Evolutionary conservation across 345 rosid species (phyloP).

Genomic region (Salix dunnii): DNA sequence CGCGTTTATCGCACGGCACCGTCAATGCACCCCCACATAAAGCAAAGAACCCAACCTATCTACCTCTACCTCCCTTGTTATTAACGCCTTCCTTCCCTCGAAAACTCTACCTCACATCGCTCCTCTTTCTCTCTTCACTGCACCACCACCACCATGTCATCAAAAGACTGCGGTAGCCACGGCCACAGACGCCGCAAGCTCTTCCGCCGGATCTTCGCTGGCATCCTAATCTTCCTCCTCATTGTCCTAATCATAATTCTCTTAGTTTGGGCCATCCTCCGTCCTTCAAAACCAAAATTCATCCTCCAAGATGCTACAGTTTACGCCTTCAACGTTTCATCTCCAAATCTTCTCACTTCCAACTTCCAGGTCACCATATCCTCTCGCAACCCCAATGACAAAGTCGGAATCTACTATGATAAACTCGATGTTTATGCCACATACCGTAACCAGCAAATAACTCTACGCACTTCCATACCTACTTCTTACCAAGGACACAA

Average conservation of each 20-base stretch:
- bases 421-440: constrained; percentile 62
- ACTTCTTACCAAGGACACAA: constrained; percentile 58
- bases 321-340: constrained; percentile 70
- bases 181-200: constrained; percentile 13
- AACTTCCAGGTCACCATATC: constrained; percentile 75
- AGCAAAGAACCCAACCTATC: neutral
- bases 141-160: constrained; percentile 16
- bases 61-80: neutral
- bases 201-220: constrained; percentile 25
- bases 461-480: constrained; percentile 50
- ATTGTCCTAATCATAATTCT: constrained; percentile 53
- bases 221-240: constrained; percentile 52
- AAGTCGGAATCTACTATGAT: constrained; percentile 83
- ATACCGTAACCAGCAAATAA: constrained; percentile 76
- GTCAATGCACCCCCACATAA: neutral
- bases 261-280: constrained; percentile 81
- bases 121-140: neutral
- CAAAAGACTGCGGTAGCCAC: constrained; percentile 28
- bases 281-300: constrained; percentile 76
- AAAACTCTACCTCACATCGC: neutral
- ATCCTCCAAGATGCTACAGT: constrained; percentile 91
- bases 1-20: neutral
- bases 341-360: constrained; percentile 66
- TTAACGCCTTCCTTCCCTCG: neutral
- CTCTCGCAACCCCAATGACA: constrained; percentile 75